Base-by-base conservation (phyloP, 305 asterid species). In the Fraxinus nigra region DNA sequence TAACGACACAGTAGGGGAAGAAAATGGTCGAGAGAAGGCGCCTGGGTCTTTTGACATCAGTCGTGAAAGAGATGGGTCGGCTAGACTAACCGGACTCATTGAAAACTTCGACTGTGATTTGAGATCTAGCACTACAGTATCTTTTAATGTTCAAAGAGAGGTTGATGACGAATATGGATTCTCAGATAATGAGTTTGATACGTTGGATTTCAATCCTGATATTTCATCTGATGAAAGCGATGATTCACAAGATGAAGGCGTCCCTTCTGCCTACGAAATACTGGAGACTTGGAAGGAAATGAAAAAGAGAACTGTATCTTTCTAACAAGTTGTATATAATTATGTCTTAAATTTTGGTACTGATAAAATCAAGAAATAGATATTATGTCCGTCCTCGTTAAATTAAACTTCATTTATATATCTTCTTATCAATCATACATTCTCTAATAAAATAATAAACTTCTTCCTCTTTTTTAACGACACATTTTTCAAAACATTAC, bases 191-290 rank as follows among this genome's bases (percentile, higher is more conserved):
- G 73, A 26, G 32, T 65, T 79, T 65, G 88, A 86, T 43, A 90
- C 80, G 46, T 83, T 87, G 40, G 82, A 85, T 77, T 82, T 88
- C 26, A 90, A 82, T 43, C 78, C 65, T 33, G 82, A 87, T 51
- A 48, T 79, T 75, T 86, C 87, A 33, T 81, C 76, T 40, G 84
- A 80, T 67, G 92, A 81, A 70, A 85, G 3, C 26, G 90, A 85
- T 75, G 89, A 91, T 77, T 81, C 79, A 67, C 30, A 40, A 20
- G 86, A 81, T 82, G 65, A 87, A 20, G 85, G 79, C 74, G 73
- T 78, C 63, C 99, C 98, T 43, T 92, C 98, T 7, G 98, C 97
- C 2, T 4, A 80, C 72, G 94, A 90, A 84, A 95, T 94, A 86
- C 89, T 94, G 75, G 89, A 93, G 82, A 82, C 43, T 34, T 94